Evolutionary conservation across 495 filamentous ascomycete species (phyloP).

Genomic region (Parathielavia hyrcaniae): DNA sequence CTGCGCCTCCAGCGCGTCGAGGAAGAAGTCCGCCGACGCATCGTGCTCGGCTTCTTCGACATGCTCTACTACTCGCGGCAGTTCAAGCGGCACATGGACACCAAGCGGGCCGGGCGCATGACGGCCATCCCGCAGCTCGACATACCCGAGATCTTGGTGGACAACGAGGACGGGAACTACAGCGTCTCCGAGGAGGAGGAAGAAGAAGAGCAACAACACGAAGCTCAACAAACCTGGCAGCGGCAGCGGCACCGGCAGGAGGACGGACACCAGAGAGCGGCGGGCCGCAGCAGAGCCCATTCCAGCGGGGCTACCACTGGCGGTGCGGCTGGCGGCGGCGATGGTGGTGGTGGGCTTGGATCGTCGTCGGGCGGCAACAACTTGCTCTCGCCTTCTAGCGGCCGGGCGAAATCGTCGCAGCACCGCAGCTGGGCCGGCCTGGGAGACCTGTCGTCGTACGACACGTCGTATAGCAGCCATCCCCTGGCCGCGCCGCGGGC

Average conservation of each 20-base stretch:
- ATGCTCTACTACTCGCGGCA: slow-evolving; percentile 80
- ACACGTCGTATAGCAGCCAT: slow-evolving; percentile 41
- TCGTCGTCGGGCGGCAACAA: neutral
- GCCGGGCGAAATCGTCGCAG: slow-evolving; percentile 23
- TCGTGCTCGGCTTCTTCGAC: slow-evolving; percentile 92
- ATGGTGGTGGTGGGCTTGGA: neutral
- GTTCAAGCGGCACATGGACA: slow-evolving; percentile 67
- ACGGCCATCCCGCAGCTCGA: slow-evolving; percentile 69
- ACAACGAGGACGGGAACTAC: slow-evolving; percentile 52
- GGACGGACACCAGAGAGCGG: slow-evolving; percentile 12
- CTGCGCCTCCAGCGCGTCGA: slow-evolving; percentile 92
- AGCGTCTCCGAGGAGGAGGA: slow-evolving; percentile 10
- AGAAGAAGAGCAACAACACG: neutral
- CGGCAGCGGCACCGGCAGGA: slow-evolving; percentile 4
- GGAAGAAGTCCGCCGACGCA: slow-evolving; percentile 81
- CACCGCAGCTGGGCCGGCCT: slow-evolving; percentile 39
- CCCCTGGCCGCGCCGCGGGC: slow-evolving; percentile 37
- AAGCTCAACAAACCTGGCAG: neutral
- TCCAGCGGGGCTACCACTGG: slow-evolving; percentile 5
- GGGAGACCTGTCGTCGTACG: slow-evolving; percentile 39
- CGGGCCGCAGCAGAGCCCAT: slow-evolving; percentile 14
- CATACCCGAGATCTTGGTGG: slow-evolving; percentile 87
- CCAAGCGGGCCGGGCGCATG: slow-evolving; percentile 65
- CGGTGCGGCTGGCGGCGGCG: neutral
- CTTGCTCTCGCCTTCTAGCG: slow-evolving; percentile 35